Evolutionary conservation across 148 eudicot genomes (phyloP).

Genomic region (Bassia scoparia): DNA sequence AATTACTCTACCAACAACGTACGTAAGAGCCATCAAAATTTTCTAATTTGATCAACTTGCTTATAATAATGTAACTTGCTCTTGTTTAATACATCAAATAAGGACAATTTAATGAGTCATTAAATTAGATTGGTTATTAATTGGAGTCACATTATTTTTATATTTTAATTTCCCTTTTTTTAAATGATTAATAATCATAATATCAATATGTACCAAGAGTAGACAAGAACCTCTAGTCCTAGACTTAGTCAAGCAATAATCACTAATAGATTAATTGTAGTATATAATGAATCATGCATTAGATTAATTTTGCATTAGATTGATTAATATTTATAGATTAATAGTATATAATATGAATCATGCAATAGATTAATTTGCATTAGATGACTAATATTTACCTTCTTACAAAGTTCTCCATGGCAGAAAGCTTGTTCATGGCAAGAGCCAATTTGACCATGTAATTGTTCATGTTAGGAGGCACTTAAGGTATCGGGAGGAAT

Average conservation of each 20-base stretch:
- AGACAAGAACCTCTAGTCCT: too few species aligned
- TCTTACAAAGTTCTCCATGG: conserved; percentile 75
- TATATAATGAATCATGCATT: too few species aligned
- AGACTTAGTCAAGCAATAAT: too few species aligned
- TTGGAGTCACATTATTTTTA: neutral
- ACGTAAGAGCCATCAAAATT: too few species aligned
- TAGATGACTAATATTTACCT: conserved; percentile 36
- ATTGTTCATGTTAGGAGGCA: conserved; percentile 56
- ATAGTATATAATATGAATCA: too few species aligned
- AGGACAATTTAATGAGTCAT: neutral
- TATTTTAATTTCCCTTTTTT: too few species aligned
- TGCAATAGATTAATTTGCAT: neutral
- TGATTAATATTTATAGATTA: too few species aligned
- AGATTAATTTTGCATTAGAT: too few species aligned
- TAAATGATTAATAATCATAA: too few species aligned
- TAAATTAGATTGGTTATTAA: neutral
- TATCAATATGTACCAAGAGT: too few species aligned
- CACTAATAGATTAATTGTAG: too few species aligned
- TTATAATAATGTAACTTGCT: neutral
- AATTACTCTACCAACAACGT: too few species aligned
- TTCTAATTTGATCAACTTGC: neutral
- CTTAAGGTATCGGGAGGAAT: conserved; percentile 56
- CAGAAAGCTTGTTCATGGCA: conserved; percentile 81
- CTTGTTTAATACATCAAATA: neutral
- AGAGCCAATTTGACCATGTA: conserved; percentile 88